Evolutionary conservation across 2,329 filamentous ascomycete species (phyloP), one percentile per base, ranked within the genome.

Genomic region (Fonsecaea monophora): DNA sequence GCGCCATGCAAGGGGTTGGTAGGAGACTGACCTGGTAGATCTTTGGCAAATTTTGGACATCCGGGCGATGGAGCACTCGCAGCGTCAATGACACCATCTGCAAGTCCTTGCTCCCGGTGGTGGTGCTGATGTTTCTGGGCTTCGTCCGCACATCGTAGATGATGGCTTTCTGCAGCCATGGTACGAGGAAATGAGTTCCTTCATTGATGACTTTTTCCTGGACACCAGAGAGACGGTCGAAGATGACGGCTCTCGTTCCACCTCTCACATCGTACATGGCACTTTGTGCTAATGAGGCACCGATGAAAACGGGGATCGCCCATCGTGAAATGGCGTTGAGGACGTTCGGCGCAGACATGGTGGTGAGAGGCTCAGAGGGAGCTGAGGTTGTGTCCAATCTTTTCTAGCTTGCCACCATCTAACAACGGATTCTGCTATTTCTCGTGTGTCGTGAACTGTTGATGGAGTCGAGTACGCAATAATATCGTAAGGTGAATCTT

Each of bases 41-140:
- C 84, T 94, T 96, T 68, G 95, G 96, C 77, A 99, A 84, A 75
- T 90, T 88, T 84, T 92, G 89, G 75, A 99, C 94, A 65, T 97
- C 94, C 5, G 96, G 95, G 74, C 96, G 87, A 83, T 98, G 94
- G 80, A 99, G 82, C 71, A 99, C 95, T 81, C 95, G 88, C 78
- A 99, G 86, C 62, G 95, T 99, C 85, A 99, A 86, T 86, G 93
- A 97, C 77, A 99, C 95, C 95, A 99, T 99, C 85, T 99, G 95
- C 85, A 99, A 82, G 83, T 99, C 95, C 88, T 99, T 99, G 86
- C 90, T 94, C 66, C 95, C 95, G 12, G 95, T 99, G 30, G 95
- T 99, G 34, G 95, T 99, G 73, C 91, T 92, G 79, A 99, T 98
- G 80, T 97, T 98, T 78, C 95, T 88, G 69, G 95, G 95, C 86